These are phyloP conservation scores for Populus hybrid DNA, from an alignment of 441 rosid genomes.

Conservation along the genomic window DNA sequence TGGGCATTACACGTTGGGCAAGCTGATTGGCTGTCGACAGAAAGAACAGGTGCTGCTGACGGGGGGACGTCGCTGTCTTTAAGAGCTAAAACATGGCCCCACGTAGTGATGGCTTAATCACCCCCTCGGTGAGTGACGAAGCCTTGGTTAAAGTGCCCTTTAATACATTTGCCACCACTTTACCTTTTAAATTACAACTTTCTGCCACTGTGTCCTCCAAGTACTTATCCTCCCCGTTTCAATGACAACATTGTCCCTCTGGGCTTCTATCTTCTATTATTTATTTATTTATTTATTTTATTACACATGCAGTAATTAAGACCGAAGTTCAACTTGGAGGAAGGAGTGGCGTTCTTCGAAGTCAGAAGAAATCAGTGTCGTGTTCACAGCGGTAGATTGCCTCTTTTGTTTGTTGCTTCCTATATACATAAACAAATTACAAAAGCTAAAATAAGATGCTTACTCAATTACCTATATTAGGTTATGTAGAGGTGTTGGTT, in stretches of 20 bases:
- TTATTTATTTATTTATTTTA: not conserved
- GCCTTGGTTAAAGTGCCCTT: constrained; percentile 45
- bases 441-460: constrained; percentile 15
- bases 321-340: too few species aligned
- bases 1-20: constrained; percentile 19
- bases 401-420: constrained; percentile 16
- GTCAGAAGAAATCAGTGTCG: too few species aligned
- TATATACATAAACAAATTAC: constrained; percentile 6
- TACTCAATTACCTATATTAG: constrained; percentile 10
- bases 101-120: constrained; percentile 48
- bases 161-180: constrained; percentile 17
- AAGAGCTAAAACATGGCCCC: not conserved
- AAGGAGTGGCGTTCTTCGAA: too few species aligned
- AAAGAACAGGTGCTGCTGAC: constrained; percentile 37
- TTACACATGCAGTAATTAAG: too few species aligned
- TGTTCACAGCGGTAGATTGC: not conserved
- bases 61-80: constrained; percentile 15
- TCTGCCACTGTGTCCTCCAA: constrained; percentile 22
- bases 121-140: constrained; percentile 22
- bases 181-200: constrained; percentile 10
- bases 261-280: not conserved
- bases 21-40: constrained; percentile 16
- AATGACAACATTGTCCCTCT: too few species aligned
- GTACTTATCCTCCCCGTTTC: too few species aligned
- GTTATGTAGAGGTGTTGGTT: constrained; percentile 20